Conservation (phyloP, 257 asterid species). For the Penstemon davidsonii region DNA sequence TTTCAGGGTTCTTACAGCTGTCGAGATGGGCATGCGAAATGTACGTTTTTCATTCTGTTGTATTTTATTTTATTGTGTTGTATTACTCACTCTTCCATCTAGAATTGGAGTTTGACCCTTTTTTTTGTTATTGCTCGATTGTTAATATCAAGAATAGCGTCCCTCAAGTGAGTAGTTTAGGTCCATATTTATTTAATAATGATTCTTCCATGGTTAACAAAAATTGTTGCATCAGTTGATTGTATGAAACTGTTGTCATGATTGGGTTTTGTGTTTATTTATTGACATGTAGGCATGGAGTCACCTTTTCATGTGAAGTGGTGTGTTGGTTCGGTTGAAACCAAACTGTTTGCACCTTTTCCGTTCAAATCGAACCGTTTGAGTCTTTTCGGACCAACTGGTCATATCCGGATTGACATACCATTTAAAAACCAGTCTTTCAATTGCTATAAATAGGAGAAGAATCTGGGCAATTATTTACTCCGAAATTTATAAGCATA, state of each 20-base stretch:
- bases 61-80: not conserved
- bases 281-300: slow-evolving; percentile 64
- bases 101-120: not conserved
- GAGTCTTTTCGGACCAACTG: too few species aligned
- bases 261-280: not conserved
- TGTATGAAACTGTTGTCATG: not conserved
- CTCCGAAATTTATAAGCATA: too few species aligned
- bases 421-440: too few species aligned
- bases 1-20: slow-evolving; percentile 88
- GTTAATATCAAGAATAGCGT: slow-evolving; percentile 81
- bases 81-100: not conserved
- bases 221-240: not conserved
- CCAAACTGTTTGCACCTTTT: too few species aligned
- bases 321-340: too few species aligned
- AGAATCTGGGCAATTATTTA: too few species aligned
- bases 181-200: not conserved
- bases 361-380: too few species aligned
- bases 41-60: slow-evolving; percentile 34
- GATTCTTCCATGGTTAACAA: too few species aligned
- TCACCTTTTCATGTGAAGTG: too few species aligned
- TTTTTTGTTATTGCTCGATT: not conserved
- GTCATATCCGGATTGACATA: too few species aligned
- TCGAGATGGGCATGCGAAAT: slow-evolving; percentile 96
- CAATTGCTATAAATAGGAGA: too few species aligned
- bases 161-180: slow-evolving; percentile 55